Base-by-base conservation (phyloP, 768 basidiomycete genomes). In the Suillus americanus region DNA sequence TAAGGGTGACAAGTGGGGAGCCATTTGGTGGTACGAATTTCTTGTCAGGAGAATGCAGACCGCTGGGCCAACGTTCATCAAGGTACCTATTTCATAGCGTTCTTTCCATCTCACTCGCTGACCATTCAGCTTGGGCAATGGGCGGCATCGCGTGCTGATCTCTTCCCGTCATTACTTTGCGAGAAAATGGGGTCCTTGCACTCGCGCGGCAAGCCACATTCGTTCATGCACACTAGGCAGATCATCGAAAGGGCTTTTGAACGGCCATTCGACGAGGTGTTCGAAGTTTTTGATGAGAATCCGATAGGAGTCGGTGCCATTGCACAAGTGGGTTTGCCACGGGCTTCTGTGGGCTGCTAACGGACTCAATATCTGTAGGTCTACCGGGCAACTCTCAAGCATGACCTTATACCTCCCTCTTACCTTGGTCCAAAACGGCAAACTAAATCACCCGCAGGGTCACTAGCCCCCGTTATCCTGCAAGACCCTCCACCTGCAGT, bases 241-340 rank as follows among this genome's bases (percentile, higher is more conserved):
- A 89, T 94, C 62, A 88, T 99, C 67, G 91, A 97, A 74, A 78
- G 80, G 4, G 93, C 93, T 23, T 99, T 99, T 74, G 86, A 88
- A 56, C 82, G 86, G 43, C 86, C 88, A 5, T 97, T 99, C 71
- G 83, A 89, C 5, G 84, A 97, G 14, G 92, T 98, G 13, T 99
- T 99, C 69, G 92, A 94, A 69, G 86, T 92, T 63, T 99, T 99
- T 72, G 88, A 93, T 63, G 82, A 88, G 64, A 81, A 74, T 6
- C 96, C 97, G 5, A 97, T 99, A 60, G 97, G 97, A n/a, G 92
- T 91, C 12, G 97, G 97, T 30, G 96, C 97, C n/a, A 97, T 99
- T 67, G 97, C 97, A 23, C 97, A 99, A 79, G 74, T 69, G 65
- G 23, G 69, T 61, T 33, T 23, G 10, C 89, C 85, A 66, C 56